Evolutionary conservation across 2,329 filamentous ascomycete species (phyloP), one percentile per base, ranked within the genome.

Genomic region (Incumbomyces delicatus): DNA sequence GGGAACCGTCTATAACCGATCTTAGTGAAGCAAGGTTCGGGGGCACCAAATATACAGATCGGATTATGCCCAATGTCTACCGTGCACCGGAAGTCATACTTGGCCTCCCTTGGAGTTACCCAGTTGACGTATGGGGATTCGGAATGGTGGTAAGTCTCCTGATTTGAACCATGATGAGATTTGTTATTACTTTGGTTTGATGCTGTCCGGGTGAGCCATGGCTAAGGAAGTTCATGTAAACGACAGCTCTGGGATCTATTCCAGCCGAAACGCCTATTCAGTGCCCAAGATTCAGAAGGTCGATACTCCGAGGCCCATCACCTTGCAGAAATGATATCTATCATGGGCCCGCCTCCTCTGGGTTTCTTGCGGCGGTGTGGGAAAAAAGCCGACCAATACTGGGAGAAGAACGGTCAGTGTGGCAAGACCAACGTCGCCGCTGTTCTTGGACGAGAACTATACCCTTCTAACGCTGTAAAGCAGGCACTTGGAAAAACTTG

Each of bases 101-200:
- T 0, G 53, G 63, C 54, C 60, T 54, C 2, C 63, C 66, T 1
- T 77, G 72, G 73, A 60, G 60, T 0, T 71, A 68, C 43, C 60
- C 63, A 14, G 61, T 72, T 12, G 73, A 77, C 57, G 70, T 77
- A 44, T 78, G 73, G 73, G 74, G 72, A 47, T 62, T 65, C 2
- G 72, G 71, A 7, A 70, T 67, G 46, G 66, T 76, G 72, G 71
- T 74, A 61, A 60, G 65, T 34, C 22, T 27, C 22, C 22, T 27
- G 22, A 27, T 27, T 27, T 4, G 8, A 27, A 27, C 22, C 8
- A 27, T 27, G 22, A 27, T 27, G 22, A 27, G 22, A 27, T 27
- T 27, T 4, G 22, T 27, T 4, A 8, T 27, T 27, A 27, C 30
- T 46, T 22, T 44, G 35, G 51, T 48, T 29, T 38, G 20, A 46